Percentiles rank a stretch among this genome's conserved stretches.
Conservation (phyloP, 1,139 yeast genomes). For the Kazachstania sp. region DNA sequence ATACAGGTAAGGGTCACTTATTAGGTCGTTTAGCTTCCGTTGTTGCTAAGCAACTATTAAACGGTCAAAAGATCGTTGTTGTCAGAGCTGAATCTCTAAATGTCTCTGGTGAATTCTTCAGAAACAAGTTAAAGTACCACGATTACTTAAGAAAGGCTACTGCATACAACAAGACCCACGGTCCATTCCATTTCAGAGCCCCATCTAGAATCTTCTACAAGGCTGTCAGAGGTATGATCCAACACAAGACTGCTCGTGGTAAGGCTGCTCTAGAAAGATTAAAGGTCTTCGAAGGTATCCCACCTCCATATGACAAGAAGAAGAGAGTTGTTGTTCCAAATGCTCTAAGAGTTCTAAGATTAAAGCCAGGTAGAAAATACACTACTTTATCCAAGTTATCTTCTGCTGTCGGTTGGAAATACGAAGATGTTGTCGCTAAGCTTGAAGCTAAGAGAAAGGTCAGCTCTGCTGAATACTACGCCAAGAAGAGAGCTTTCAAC, state of each 20-base stretch:
- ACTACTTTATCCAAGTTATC: constrained; percentile 96
- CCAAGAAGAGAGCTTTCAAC: constrained; percentile 94
- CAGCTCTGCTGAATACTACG: constrained; percentile 97
- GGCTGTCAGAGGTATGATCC: constrained; percentile 99
- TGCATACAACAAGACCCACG: constrained; percentile 96
- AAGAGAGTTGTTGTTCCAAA: constrained; percentile 99
- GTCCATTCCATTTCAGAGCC: constrained; percentile 99
- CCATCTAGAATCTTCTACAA: constrained; percentile 99
- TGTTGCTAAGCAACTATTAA: constrained; percentile 96
- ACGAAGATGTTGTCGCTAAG: constrained; percentile 95
- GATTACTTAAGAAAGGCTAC: constrained; percentile 99
- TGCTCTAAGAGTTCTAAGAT: constrained; percentile 98
- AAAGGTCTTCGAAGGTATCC: constrained; percentile 99
- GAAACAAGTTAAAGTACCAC: constrained; percentile 99
- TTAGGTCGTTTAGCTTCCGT: constrained; percentile 99
- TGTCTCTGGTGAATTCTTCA: constrained; percentile 99
- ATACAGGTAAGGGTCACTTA: constrained; percentile 88
- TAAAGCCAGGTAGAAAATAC: constrained; percentile 99
- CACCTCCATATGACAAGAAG: constrained; percentile 99
- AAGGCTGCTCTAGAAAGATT: constrained; percentile 99
- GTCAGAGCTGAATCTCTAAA: constrained; percentile 98
- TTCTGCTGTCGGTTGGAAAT: constrained; percentile 98
- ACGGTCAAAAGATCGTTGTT: constrained; percentile 96
- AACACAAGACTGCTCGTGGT: constrained; percentile 99
- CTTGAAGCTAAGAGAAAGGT: constrained; percentile 99